Percentiles rank a stretch among this genome's conserved stretches.
Conservation (phyloP, 1,284 basidiomycete genomes). For the Cryptococcus jaspeensis region DNA sequence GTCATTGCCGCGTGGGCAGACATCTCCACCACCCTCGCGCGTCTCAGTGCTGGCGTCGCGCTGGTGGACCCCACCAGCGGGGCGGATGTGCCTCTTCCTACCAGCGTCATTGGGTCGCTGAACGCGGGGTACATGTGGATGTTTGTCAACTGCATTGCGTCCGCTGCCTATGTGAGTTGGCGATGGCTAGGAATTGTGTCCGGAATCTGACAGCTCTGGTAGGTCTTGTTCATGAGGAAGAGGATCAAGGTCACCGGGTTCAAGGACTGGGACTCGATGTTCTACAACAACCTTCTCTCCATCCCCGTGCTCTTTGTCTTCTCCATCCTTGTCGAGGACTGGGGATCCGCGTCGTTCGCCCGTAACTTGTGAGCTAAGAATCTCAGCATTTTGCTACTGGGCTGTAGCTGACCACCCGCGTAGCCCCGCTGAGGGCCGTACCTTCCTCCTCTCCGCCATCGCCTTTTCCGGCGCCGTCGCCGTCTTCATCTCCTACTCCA, state of each 20-base stretch:
- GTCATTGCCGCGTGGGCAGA: conserved; percentile 93
- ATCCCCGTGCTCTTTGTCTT: conserved; percentile 84
- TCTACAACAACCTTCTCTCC: conserved; percentile 96
- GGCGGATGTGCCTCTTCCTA: conserved; percentile 32
- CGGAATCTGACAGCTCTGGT: not conserved
- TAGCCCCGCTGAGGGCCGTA: conserved; percentile 80
- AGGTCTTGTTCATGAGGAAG: conserved; percentile 96
- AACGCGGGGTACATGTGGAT: conserved; percentile 98
- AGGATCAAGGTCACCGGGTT: conserved; percentile 97
- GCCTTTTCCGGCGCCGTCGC: conserved; percentile 95
- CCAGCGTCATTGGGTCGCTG: conserved; percentile 54
- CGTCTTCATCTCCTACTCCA: conserved; percentile 96
- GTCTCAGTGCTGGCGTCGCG: conserved; percentile 39
- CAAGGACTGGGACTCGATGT: conserved; percentile 99
- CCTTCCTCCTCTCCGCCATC: conserved; percentile 80
- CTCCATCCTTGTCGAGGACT: conserved; percentile 86
- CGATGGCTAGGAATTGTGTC: not conserved
- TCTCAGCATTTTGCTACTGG: not conserved
- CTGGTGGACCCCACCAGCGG: conserved; percentile 48
- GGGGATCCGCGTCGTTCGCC: conserved; percentile 74
- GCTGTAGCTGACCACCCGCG: conserved; percentile 1
- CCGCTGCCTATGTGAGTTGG: conserved; percentile 80
- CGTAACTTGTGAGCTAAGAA: conserved; percentile 75
- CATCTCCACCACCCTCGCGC: conserved; percentile 55
- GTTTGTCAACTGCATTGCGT: conserved; percentile 85